Conservation (phyloP, 2,329 filamentous ascomycete genomes). For the Botrytis porri region DNA sequence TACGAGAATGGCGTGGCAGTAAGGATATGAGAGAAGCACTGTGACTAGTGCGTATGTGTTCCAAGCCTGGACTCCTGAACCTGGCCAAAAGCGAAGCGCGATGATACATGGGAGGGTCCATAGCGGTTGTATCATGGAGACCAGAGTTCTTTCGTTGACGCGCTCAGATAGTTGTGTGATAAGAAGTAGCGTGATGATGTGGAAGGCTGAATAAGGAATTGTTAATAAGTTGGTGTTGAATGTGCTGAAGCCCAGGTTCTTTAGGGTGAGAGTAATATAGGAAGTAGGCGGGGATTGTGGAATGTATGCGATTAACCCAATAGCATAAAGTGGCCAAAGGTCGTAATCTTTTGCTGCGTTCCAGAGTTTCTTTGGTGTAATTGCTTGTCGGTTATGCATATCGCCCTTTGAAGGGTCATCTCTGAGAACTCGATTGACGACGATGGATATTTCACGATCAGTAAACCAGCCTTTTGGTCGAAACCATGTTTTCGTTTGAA, state of each 20-base stretch:
- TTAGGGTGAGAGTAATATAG: slow-evolving; percentile 55
- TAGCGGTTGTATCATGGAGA: slow-evolving; percentile 39
- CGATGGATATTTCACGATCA: slow-evolving; percentile 62
- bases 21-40: slow-evolving; percentile 33
- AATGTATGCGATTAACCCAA: slow-evolving; percentile 50
- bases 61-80: slow-evolving; percentile 35
- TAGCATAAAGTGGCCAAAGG: slow-evolving; percentile 52
- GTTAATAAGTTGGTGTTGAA: slow-evolving; percentile 48
- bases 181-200: slow-evolving; percentile 45
- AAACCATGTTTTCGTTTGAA: slow-evolving; percentile 53
- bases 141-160: slow-evolving; percentile 41
- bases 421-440: slow-evolving; percentile 58
- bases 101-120: slow-evolving; percentile 45
- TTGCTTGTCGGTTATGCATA: slow-evolving; percentile 59
- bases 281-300: slow-evolving; percentile 47
- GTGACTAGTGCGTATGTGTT: slow-evolving; percentile 40
- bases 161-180: slow-evolving; percentile 47
- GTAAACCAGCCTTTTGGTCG: slow-evolving; percentile 61
- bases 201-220: slow-evolving; percentile 46
- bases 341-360: slow-evolving; percentile 56
- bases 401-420: slow-evolving; percentile 50
- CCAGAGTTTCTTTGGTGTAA: slow-evolving; percentile 51
- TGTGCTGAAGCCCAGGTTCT: slow-evolving; percentile 33
- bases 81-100: slow-evolving; percentile 37
- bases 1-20: slow-evolving; percentile 36